Percentiles rank a stretch among this genome's conserved stretches.
phyloP scores from a whole-genome alignment of 2,329 filamentous ascomycete species.

The Exutisphaerella laricina region DNA sequence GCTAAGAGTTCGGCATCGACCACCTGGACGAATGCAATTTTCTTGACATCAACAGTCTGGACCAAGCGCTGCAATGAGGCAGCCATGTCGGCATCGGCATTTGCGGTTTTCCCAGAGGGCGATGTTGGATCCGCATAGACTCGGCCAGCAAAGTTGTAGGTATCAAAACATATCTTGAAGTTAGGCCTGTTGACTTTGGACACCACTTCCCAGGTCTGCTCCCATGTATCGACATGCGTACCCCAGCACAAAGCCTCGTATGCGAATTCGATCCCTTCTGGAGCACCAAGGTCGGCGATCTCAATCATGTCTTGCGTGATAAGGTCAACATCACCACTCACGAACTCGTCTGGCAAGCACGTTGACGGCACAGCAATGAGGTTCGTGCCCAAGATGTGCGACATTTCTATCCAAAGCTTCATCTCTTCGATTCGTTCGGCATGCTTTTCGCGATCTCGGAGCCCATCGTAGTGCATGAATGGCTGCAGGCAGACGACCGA shows the following conservation, averaged over 20 bases:
- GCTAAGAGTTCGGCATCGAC: constrained; percentile 64
- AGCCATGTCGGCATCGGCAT: constrained; percentile 52
- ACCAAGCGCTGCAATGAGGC: constrained; percentile 53
- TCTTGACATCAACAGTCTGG: constrained; percentile 52
- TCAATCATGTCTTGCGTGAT: constrained; percentile 59
- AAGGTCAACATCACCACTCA: constrained; percentile 48
- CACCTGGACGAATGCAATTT: constrained; percentile 71
- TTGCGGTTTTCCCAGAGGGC: constrained; percentile 45
- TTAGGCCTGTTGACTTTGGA: constrained; percentile 60
- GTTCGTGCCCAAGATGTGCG: constrained; percentile 59
- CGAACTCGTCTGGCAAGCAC: constrained; percentile 54
- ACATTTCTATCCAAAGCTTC: constrained; percentile 63
- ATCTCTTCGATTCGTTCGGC: constrained; percentile 56
- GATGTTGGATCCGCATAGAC: constrained; percentile 64
- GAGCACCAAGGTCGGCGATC: constrained; percentile 61
- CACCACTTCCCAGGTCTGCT: constrained; percentile 64
- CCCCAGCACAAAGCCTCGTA: constrained; percentile 73
- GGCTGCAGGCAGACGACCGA: constrained; percentile 66
- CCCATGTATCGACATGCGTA: constrained; percentile 65
- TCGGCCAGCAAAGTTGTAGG: constrained; percentile 68
- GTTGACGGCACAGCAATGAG: constrained; percentile 69
- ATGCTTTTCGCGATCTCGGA: constrained; percentile 58
- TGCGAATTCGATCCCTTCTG: constrained; percentile 58
- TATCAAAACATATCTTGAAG: constrained; percentile 72
- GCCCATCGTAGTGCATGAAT: constrained; percentile 72